phyloP scores from a whole-genome alignment of 345 rosid genomes.

The Citrus glauca region DNA sequence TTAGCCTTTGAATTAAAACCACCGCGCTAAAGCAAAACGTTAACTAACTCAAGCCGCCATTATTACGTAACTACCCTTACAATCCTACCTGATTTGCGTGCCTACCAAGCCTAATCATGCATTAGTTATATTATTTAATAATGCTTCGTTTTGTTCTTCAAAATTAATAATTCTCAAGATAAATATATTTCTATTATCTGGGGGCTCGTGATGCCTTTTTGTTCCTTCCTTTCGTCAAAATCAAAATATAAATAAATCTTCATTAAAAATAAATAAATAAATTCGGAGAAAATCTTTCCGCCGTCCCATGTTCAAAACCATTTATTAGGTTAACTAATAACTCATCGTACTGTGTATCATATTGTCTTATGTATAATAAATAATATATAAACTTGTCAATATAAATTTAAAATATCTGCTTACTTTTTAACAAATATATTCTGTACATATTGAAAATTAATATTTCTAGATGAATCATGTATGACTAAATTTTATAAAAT shows the following conservation, averaged over 20 bases:
- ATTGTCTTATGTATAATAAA: no score
- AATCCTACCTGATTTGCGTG: conserved; percentile 21
- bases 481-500: no score
- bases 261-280: no score
- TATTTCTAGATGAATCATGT: no score
- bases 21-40: conserved; percentile 33
- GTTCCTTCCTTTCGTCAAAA: not conserved
- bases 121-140: no score
- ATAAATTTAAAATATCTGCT: no score
- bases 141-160: no score
- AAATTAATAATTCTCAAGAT: not conserved
- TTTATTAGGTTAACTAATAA: no score
- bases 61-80: conserved; percentile 19
- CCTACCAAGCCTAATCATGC: conserved; percentile 5
- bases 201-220: not conserved
- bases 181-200: not conserved
- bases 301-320: not conserved
- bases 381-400: no score
- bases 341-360: no score
- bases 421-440: no score
- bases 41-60: conserved; percentile 14
- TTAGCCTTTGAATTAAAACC: conserved; percentile 35
- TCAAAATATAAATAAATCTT: not conserved
- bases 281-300: not conserved
- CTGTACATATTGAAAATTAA: no score